Conservation (phyloP, 805 yeast species). For the Saturnispora hagleri region DNA sequence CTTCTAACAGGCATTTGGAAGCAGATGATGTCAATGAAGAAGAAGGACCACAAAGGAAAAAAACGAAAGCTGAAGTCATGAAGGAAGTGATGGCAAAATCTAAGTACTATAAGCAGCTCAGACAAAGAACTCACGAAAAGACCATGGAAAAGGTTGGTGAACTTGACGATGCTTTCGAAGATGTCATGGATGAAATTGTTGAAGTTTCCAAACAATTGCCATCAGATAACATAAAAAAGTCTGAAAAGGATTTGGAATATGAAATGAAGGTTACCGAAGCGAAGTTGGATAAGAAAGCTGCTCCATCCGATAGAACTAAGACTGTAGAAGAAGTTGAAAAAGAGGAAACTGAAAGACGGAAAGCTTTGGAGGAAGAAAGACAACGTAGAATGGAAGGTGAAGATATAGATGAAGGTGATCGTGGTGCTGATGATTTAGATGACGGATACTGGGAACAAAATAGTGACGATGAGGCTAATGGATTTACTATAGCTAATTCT, state of each 20-base stretch:
- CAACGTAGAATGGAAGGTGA: constrained; percentile 66
- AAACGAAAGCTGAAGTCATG: constrained; percentile 80
- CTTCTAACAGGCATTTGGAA: constrained; percentile 10
- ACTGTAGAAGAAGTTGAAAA: constrained; percentile 60
- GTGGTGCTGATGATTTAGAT: constrained; percentile 59
- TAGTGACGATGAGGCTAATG: constrained; percentile 39
- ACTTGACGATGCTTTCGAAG: constrained; percentile 66
- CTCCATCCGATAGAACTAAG: constrained; percentile 73
- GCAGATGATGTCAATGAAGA: constrained; percentile 28
- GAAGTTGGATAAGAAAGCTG: constrained; percentile 65
- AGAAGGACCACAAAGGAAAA: constrained; percentile 45
- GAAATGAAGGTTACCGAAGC: constrained; percentile 60
- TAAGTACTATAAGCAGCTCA: constrained; percentile 64
- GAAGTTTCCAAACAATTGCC: constrained; percentile 20
- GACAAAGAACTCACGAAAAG: constrained; percentile 56
- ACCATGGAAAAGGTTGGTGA: constrained; percentile 53
- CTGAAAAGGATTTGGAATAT: constrained; percentile 42
- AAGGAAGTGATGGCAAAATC: constrained; percentile 78
- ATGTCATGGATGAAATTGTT: constrained; percentile 40
- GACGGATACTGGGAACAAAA: constrained; percentile 61
- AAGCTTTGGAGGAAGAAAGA: constrained; percentile 59
- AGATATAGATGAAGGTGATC: constrained; percentile 26
- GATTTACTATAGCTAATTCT: constrained; percentile 32
- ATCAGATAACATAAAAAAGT: constrained; percentile 24
- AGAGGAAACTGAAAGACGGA: constrained; percentile 53